Evolutionary conservation across 139 green algal genomes (phyloP).

Genomic region (Asterochloris sp.): DNA sequence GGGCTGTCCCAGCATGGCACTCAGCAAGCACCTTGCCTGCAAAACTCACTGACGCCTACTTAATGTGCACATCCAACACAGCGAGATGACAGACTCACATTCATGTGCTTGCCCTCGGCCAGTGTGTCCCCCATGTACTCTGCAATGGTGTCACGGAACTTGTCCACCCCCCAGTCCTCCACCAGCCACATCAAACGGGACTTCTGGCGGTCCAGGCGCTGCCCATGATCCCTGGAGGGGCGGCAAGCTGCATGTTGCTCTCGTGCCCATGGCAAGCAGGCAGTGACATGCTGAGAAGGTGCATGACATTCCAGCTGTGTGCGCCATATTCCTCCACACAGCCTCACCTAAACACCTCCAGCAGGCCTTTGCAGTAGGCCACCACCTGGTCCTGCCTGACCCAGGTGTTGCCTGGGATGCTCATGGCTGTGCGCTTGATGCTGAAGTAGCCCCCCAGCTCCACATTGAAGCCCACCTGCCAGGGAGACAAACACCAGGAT

Average conservation of each 20-base stretch:
- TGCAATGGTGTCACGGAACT: slow-evolving; percentile 67
- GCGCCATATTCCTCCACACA: not conserved
- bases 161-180: slow-evolving; percentile 76
- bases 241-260: not conserved
- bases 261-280: not conserved
- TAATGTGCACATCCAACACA: too few species aligned
- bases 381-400: slow-evolving; percentile 73
- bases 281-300: not conserved
- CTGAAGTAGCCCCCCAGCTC: slow-evolving; percentile 95
- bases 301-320: slow-evolving; percentile 7
- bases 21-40: too few species aligned
- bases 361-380: slow-evolving; percentile 68
- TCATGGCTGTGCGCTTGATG: slow-evolving; percentile 87
- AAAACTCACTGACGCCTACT: too few species aligned
- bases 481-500: not conserved
- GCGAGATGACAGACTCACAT: not conserved
- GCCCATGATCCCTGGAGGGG: slow-evolving; percentile 78
- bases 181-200: slow-evolving; percentile 95
- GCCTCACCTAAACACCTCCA: slow-evolving; percentile 69
- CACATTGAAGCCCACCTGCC: slow-evolving; percentile 76
- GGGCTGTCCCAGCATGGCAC: too few species aligned
- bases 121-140: slow-evolving; percentile 70
- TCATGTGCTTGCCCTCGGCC: slow-evolving; percentile 5
- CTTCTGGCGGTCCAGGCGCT: slow-evolving; percentile 85
- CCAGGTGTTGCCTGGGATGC: slow-evolving; percentile 80